Evolutionary conservation across 306 rosid species (phyloP).

Genomic region (Cicer judaicum): DNA sequence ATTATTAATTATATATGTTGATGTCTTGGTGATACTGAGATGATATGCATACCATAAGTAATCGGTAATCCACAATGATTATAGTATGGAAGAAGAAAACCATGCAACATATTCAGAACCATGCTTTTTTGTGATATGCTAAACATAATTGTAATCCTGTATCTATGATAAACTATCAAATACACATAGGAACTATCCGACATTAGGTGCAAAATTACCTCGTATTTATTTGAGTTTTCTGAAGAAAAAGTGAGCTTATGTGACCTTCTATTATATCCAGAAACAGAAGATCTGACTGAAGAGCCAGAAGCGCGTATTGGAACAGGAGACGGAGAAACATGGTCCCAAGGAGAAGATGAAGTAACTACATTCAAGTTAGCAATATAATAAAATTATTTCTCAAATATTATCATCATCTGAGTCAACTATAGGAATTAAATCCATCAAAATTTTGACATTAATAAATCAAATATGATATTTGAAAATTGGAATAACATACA

Average conservation of each 20-base stretch:
- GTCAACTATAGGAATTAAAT: conserved; percentile 34
- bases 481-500: conserved; percentile 57
- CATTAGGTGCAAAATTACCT: conserved; percentile 54
- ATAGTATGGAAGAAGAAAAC: conserved; percentile 16
- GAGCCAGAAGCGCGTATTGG: conserved; percentile 95
- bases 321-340: conserved; percentile 86
- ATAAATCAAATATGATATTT: conserved; percentile 9
- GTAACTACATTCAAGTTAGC: conserved; percentile 56
- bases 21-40: background rate
- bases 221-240: conserved; percentile 53
- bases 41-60: conserved; percentile 26
- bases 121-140: background rate
- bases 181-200: conserved; percentile 16
- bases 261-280: conserved; percentile 69
- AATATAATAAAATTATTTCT: conserved; percentile 37
- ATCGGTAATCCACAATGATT: background rate
- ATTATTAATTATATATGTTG: conserved; percentile 27
- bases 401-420: conserved; percentile 34
- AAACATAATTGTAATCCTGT: conserved; percentile 14
- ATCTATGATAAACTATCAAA: conserved; percentile 12
- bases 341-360: conserved; percentile 92
- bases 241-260: conserved; percentile 62
- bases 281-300: conserved; percentile 66
- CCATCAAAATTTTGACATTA: conserved; percentile 3
- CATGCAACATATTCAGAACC: conserved; percentile 6